Evolutionary conservation across 164 flowering plant genomes (phyloP), one percentile per base, ranked within the genome.

Genomic region (Buxus sempervirens): DNA sequence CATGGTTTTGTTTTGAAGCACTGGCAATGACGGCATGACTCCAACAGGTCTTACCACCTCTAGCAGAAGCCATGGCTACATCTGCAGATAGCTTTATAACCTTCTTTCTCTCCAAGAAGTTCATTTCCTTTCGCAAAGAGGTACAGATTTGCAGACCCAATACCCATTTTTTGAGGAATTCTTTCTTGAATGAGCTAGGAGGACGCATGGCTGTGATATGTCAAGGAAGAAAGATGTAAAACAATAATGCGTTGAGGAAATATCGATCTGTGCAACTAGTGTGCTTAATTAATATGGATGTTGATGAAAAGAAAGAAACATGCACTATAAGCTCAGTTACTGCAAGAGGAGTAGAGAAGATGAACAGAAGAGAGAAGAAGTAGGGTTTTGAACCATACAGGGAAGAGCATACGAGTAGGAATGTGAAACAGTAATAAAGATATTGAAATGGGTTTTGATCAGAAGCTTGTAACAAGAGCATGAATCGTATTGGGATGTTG

Each of bases 81-180:
- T 91, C 96, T 14, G 97, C 88, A 0, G 96, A 80, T 14, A 86
- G 66, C 76, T 88, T 89, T 66, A 93, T 85, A 32, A 81, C 84
- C 26, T 77, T 84, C 64, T 80, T 90, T 62, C 93, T 82, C 70
- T 90, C 87, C 49, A 72, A 5, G 19, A 84, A 10, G 62, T 64
- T 76, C 88, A 79, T 86, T 24, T 73, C 70, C 49, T 79, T 71
- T 5, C 61, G 18, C 9, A 21, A 16, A 19, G 42, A 13, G 28
- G 6, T 24, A 45, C 32, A 21, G 2, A 59, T 64, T 68, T 85
- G 74, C 54, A 91, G 82, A 61, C 91, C 86, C 66, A 61, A 60
- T 70, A 76, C 65, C 86, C 91, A 86, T 78, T 78, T 88, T 75
- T 78, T 80, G 27, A 89, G 78, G 64, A 89, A 82, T 42, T 78